Conservation (phyloP, 225 moss, liverwort and hornwort genomes). For the Sphagnum tenellum region DNA sequence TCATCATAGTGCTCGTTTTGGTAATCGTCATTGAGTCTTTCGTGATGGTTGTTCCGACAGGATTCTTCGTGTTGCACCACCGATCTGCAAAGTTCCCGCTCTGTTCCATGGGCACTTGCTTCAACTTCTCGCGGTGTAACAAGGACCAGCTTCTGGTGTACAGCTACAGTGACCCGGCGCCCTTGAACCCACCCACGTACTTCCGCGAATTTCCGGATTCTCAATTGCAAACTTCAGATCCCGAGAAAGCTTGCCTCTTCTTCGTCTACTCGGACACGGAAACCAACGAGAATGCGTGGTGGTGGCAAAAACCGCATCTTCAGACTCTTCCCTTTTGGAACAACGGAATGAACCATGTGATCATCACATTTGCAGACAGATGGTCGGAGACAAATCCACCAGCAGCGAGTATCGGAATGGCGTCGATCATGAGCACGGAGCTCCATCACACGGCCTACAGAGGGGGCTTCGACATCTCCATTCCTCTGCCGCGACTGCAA, state of each 20-base stretch:
- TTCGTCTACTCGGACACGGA: constrained; percentile 48
- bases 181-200: constrained; percentile 20
- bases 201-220: constrained; percentile 28
- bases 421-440: constrained; percentile 56
- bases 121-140: constrained; percentile 68
- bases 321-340: constrained; percentile 45
- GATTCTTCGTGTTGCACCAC: constrained; percentile 8
- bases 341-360: constrained; percentile 59
- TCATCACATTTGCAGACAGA: constrained; percentile 59
- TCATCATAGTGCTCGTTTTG: too few relatives aligned
- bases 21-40: too few relatives aligned
- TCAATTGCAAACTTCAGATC: constrained; percentile 44
- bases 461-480: constrained; percentile 56
- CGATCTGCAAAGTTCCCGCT: constrained; percentile 50
- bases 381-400: constrained; percentile 59
- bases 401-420: constrained; percentile 44
- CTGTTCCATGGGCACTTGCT: constrained; percentile 66
- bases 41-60: too few relatives aligned
- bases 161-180: constrained; percentile 53
- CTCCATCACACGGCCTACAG: constrained; percentile 63
- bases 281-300: constrained; percentile 9
- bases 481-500: constrained; percentile 42
- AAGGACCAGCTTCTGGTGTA: constrained; percentile 47
- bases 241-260: constrained; percentile 58
- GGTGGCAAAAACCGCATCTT: constrained; percentile 21